Base-by-base conservation (phyloP, 495 filamentous ascomycete genomes). In the Neurospora sp. region DNA sequence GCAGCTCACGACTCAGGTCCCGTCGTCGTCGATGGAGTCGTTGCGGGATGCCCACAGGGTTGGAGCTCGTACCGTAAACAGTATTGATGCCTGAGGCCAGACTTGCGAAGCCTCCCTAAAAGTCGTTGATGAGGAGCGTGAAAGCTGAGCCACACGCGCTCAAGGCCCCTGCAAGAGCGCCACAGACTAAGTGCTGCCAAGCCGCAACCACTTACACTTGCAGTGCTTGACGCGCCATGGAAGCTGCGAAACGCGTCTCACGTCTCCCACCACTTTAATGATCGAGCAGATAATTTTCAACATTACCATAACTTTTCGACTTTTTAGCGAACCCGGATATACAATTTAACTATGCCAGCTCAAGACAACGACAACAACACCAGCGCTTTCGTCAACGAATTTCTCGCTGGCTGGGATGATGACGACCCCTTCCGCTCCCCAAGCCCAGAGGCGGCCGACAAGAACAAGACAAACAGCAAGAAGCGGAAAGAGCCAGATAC, bases 401-500 rank as follows among this genome's bases (percentile, higher is more conserved):
- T 74, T 14, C 71, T 72, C 14, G 54, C 54, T 69, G 78, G 76
- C 71, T 81, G 74, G 75, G 78, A 77, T 75, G 72, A 78, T 20
- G 81, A 81, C 31, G 78, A 82, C 72, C 80, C 77, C 2, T 82
- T 83, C 66, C 42, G 69, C 35, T 82, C 77, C 39, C 78, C 77
- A 20, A 82, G 69, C 73, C 84, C 76, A 11, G 78, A 74, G 73
- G 77, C 74, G 71, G 39, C 37, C 62, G 75, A 74, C 72, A 78
- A 76, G 1, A 46, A 75, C 48, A 73, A 77, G 66, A 71, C 77
- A 39, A 77, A 72, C 42, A 82, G 71, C 39, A 31, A 81, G 41
- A 81, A 80, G 73, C 70, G 79, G 72, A 79, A 85, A 73, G 75
- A 81, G 73, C 71, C 80, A 27, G 78, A 83, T 73, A 81, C 76